Evolutionary conservation across 1,284 basidiomycete genomes (phyloP), one percentile per base, ranked within the genome.

Genomic region (Sparassis latifolia): DNA sequence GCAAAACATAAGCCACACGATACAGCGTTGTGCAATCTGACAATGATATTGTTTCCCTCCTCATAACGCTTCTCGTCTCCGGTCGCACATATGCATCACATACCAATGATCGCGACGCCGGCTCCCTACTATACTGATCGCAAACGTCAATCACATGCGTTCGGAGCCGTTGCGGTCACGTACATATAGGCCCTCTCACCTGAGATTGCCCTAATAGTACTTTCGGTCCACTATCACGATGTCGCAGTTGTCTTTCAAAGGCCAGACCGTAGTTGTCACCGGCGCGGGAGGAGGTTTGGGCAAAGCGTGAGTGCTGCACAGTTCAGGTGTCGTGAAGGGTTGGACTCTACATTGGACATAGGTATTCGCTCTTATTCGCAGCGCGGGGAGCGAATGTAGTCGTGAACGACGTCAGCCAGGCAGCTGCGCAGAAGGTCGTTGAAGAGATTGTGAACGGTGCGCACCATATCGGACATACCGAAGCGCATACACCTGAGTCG

Each of bases 211-310:
- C 44, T 40, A 20, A 20, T 20, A 20, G 20, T 20, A 20, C 20
- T 20, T 20, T 20, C 20, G 20, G 20, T 35, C 44, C n/a, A 31
- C 27, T 30, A 38, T 33, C 42, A 55, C 39, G 56, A 83, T 82
- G 80, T 69, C 78, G 45, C 55, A 69, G 45, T 68, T 90, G 29
- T 86, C 84, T 4, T 97, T 96, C 80, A 89, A 92, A 72, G 89
- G 87, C 58, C 91, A 97, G 55, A 94, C 92, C 38, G 91, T 95
- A 58, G 80, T 99, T 60, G 75, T 99, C 57, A 99, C 97, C 45
- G 97, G 97, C 51, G 95, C 93, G 49, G 97, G 97, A 33, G 92
- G 93, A 56, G 96, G 97, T 37, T 79, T 99, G 29, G 96, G 96
- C 49, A 87, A 83, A 72, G 80, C 89, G 89, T 97, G 63, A 66